Evolutionary conservation across 1,284 basidiomycete species (phyloP).

Genomic region (Xerocomus cyaneibrunnescens): DNA sequence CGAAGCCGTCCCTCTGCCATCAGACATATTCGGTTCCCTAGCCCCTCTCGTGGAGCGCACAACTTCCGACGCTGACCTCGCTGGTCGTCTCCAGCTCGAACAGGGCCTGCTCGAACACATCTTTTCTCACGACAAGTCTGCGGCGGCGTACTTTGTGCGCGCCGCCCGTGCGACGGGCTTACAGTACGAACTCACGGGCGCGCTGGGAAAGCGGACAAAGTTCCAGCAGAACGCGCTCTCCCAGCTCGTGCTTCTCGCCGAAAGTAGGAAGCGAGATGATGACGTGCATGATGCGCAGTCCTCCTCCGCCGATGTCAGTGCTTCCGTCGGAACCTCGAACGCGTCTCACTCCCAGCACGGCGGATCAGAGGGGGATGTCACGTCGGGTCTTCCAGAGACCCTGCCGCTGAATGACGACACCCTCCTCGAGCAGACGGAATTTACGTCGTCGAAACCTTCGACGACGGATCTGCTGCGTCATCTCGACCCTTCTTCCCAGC

Average conservation of each 20-base stretch:
- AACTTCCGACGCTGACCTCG: constrained; percentile 57
- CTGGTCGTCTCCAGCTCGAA: constrained; percentile 75
- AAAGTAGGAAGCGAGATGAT: constrained; percentile 63
- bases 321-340: constrained; percentile 17
- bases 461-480: constrained; percentile 51
- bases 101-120: constrained; percentile 79
- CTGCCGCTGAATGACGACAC: constrained; percentile 94
- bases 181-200: constrained; percentile 91
- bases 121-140: constrained; percentile 72
- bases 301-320: constrained; percentile 16
- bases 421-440: constrained; percentile 91
- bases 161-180: constrained; percentile 80
- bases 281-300: constrained; percentile 8
- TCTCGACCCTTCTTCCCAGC: constrained; percentile 83
- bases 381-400: constrained; percentile 65
- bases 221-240: constrained; percentile 87
- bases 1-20: constrained; percentile 70
- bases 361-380: constrained; percentile 7
- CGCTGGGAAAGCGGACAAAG: constrained; percentile 92
- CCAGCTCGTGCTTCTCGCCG: constrained; percentile 93
- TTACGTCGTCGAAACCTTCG: constrained; percentile 66
- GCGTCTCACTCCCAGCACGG: constrained; percentile 16
- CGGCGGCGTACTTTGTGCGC: constrained; percentile 77
- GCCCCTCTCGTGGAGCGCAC: constrained; percentile 46
- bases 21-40: constrained; percentile 49